These are phyloP conservation scores for Zymoseptoria tritici DNA, from an alignment of 2,329 filamentous ascomycete species.

Conservation along the genomic window DNA sequence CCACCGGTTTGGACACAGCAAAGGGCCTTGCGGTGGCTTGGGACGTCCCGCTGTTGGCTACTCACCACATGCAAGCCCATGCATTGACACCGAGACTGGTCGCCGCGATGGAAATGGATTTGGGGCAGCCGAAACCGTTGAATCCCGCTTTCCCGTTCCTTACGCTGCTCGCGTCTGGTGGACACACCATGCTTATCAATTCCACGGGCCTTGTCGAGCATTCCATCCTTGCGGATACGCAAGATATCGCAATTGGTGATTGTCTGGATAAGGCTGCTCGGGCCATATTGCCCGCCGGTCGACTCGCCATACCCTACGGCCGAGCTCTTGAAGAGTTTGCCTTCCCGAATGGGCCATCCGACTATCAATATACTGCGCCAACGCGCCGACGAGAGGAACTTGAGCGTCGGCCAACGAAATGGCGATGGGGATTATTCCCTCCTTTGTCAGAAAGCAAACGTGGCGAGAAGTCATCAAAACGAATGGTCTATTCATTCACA, in stretches of 20 bases:
- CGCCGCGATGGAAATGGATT: constrained; percentile 6
- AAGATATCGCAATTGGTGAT: constrained; percentile 84
- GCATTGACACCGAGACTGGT: constrained; percentile 76
- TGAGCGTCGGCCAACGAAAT: constrained; percentile 38
- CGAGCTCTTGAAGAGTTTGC: constrained; percentile 72
- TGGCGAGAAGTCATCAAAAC: constrained; percentile 29
- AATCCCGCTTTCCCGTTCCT: constrained; percentile 71
- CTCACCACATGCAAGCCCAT: constrained; percentile 98
- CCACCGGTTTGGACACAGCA: constrained; percentile 70
- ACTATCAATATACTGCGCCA: constrained; percentile 54
- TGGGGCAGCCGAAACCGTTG: neutral
- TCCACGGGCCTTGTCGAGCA: constrained; percentile 64
- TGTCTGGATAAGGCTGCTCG: constrained; percentile 82
- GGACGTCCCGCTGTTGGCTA: constrained; percentile 72
- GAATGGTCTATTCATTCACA: constrained; percentile 66
- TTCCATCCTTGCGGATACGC: constrained; percentile 61
- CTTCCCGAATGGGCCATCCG: constrained; percentile 47
- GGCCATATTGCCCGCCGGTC: constrained; percentile 57
- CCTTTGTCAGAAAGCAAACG: constrained; percentile 54
- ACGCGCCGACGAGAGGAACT: constrained; percentile 52
- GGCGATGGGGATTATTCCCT: constrained; percentile 61
- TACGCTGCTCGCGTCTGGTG: constrained; percentile 81
- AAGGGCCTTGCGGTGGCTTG: constrained; percentile 83
- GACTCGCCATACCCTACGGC: constrained; percentile 70
- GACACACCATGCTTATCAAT: constrained; percentile 79